Conservation (phyloP, 1,139 yeast genomes). For the Yamadazyma mexicana region DNA sequence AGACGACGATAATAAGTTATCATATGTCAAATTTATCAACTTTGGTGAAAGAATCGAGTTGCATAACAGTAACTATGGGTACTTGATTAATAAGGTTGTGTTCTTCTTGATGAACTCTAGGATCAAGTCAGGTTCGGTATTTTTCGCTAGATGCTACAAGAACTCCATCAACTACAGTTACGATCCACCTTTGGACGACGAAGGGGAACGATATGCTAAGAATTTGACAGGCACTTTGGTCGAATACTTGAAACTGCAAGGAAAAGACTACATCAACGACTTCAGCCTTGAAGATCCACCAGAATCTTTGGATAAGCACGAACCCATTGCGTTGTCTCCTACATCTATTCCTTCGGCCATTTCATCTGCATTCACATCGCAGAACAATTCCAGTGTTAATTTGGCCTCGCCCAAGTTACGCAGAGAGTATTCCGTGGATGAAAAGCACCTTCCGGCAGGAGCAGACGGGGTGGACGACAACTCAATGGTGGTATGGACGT, state of each 20-base stretch:
- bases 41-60: conserved; percentile 87
- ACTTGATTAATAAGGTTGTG: conserved; percentile 83
- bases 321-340: not conserved
- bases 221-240: conserved; percentile 38
- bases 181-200: conserved; percentile 68
- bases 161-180: conserved; percentile 52
- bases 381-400: conserved; percentile 1
- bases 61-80: conserved; percentile 81
- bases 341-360: not conserved
- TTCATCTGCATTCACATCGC: conserved; percentile 1
- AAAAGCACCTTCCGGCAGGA: conserved; percentile 47
- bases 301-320: not conserved
- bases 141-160: conserved; percentile 80
- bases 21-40: conserved; percentile 81
- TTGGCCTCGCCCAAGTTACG: conserved; percentile 12
- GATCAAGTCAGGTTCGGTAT: conserved; percentile 82
- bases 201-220: conserved; percentile 56
- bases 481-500: conserved; percentile 85
- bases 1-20: conserved; percentile 46
- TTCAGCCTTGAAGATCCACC: conserved; percentile 3
- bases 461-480: conserved; percentile 50
- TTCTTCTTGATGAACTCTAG: conserved; percentile 87
- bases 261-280: conserved; percentile 27
- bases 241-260: conserved; percentile 33
- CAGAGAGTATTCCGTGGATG: conserved; percentile 24